Evolutionary conservation across 176 grass and related monocot species (phyloP).

Genomic region (Zoysia japonica): DNA sequence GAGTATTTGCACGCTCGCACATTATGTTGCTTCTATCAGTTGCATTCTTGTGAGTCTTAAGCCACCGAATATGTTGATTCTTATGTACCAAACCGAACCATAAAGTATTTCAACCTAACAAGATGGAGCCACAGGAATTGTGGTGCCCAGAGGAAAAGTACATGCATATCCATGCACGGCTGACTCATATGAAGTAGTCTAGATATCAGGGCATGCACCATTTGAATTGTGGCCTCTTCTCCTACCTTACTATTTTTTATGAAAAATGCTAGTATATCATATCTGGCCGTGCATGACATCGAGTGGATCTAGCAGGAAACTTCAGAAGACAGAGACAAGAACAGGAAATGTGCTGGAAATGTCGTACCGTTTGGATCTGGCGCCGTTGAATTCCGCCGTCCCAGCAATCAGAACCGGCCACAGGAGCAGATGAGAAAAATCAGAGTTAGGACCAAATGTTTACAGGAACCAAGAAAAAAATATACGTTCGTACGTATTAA

Average conservation of each 20-base stretch:
- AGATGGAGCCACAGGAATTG: neutral
- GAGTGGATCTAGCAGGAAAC: constrained; percentile 5
- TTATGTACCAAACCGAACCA: neutral
- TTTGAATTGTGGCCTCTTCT: constrained; percentile 15
- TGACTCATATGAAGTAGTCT: neutral
- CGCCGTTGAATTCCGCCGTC: neutral
- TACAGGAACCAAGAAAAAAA: constrained; percentile 21
- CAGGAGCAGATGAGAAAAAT: constrained; percentile 2
- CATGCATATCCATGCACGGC: neutral
- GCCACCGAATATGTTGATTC: constrained; percentile 1
- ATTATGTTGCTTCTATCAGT: neutral
- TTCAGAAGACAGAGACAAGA: constrained; percentile 11
- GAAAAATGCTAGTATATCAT: neutral
- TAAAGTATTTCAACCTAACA: neutral
- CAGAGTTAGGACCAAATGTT: constrained; percentile 23
- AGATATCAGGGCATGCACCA: neutral
- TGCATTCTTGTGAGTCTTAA: neutral
- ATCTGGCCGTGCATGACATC: neutral
- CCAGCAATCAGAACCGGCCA: constrained; percentile 39
- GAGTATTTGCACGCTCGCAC: neutral
- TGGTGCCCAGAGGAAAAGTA: neutral
- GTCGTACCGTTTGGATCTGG: constrained; percentile 70
- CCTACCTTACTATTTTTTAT: neutral
- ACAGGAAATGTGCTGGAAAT: constrained; percentile 20
- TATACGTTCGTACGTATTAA: neutral